Percentiles rank a stretch among this genome's conserved stretches.
Conservation (phyloP, 176 grass and related monocot genomes). For the Elymus sibiricus region DNA sequence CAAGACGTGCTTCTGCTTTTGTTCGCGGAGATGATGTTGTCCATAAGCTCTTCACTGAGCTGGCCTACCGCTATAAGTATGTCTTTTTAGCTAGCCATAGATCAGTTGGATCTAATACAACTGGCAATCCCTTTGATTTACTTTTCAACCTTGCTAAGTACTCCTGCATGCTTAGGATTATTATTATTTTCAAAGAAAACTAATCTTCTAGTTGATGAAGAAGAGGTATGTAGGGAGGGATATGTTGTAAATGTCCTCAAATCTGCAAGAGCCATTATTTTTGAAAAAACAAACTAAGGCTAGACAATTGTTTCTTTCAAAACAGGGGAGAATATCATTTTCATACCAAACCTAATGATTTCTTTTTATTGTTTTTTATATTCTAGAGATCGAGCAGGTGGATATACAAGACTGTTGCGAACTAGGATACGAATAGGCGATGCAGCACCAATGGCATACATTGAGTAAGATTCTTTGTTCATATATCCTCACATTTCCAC, state of each 20-base stretch:
- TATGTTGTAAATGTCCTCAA: neutral
- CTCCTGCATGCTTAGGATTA: neutral
- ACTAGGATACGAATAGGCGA: conserved; percentile 87
- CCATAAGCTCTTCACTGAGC: conserved; percentile 94
- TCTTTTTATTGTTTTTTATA: neutral
- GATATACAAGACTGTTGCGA: conserved; percentile 76
- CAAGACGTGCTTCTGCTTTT: conserved; percentile 70
- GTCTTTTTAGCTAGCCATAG: neutral
- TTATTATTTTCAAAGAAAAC: neutral
- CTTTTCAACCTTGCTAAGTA: neutral
- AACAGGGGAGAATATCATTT: neutral
- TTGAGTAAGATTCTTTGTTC: conserved; percentile 64
- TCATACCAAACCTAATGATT: neutral
- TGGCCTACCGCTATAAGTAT: conserved; percentile 89
- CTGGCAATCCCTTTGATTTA: neutral
- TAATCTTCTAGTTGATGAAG: neutral
- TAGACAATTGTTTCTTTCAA: neutral
- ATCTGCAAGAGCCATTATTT: neutral
- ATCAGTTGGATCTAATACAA: neutral
- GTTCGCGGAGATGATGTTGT: conserved; percentile 92
- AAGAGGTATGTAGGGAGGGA: neutral
- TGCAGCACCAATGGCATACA: conserved; percentile 90
- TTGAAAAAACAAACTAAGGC: too few species aligned
- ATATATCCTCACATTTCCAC: neutral
- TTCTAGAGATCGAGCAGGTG: conserved; percentile 70